These are phyloP conservation scores for Phaseolus lunatus DNA, from an alignment of 306 rosid species.

Conservation along the genomic window DNA sequence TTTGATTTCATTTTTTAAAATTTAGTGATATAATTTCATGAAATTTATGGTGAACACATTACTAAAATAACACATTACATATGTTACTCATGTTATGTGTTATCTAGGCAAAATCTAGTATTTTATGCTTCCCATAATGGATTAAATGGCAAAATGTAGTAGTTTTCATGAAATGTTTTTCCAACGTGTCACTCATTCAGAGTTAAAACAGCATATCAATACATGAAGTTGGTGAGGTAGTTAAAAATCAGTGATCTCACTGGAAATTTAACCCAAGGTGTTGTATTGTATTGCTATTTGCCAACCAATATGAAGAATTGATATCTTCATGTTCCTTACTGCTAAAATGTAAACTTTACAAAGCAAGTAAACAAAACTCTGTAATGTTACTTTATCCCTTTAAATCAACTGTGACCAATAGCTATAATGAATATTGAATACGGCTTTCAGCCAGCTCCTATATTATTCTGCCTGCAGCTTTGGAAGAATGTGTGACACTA, in stretches of 20 bases:
- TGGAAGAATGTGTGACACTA: slow-evolving; percentile 34
- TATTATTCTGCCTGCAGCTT: slow-evolving; percentile 41
- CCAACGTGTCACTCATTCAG: neutral
- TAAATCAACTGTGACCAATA: slow-evolving; percentile 42
- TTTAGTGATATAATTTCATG: too few species aligned
- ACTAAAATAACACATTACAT: too few species aligned
- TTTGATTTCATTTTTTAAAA: too few species aligned
- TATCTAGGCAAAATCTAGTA: too few species aligned
- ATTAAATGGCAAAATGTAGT: neutral
- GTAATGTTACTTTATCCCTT: slow-evolving; percentile 43
- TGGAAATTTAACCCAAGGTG: slow-evolving; percentile 4
- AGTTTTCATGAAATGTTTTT: neutral
- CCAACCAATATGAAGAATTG: slow-evolving; percentile 34
- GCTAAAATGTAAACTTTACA: slow-evolving; percentile 45
- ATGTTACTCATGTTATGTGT: too few species aligned
- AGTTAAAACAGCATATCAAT: neutral
- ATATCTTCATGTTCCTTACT: slow-evolving; percentile 36
- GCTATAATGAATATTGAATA: slow-evolving; percentile 34
- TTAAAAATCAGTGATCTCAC: neutral
- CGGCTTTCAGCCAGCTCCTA: slow-evolving; percentile 29
- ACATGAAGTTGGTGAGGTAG: neutral
- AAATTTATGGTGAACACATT: too few species aligned
- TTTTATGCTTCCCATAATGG: too few species aligned
- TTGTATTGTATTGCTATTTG: slow-evolving; percentile 36
- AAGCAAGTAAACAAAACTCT: slow-evolving; percentile 50